Evolutionary conservation across 495 filamentous ascomycete species (phyloP).

Genomic region (Daldinia childiae): DNA sequence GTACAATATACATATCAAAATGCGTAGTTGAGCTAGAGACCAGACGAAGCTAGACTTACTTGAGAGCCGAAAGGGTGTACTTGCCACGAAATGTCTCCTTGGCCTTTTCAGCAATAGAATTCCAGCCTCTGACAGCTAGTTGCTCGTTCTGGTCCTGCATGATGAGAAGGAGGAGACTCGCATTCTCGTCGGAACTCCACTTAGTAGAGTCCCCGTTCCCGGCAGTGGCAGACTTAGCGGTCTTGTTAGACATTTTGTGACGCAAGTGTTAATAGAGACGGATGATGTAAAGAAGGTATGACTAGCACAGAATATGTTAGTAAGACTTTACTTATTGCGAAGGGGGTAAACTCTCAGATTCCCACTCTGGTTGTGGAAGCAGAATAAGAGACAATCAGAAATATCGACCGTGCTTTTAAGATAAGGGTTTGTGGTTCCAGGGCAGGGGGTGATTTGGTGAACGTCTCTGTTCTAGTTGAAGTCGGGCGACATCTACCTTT

Average conservation of each 20-base stretch:
- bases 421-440: not conserved
- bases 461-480: not conserved
- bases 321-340: not conserved
- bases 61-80: not conserved
- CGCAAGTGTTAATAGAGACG: not conserved
- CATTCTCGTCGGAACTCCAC: constrained; percentile 13
- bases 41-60: constrained; percentile 16
- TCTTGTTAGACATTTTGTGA: constrained; percentile 10
- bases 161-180: constrained; percentile 20
- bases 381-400: not conserved
- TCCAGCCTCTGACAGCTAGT: constrained; percentile 24
- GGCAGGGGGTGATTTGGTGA: not conserved
- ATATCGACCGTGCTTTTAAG: not conserved
- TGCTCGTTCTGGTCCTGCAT: constrained; percentile 22
- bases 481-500: not conserved
- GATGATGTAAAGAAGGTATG: no score
- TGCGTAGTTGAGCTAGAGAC: not conserved
- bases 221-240: not conserved
- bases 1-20: not conserved
- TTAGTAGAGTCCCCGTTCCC: not conserved
- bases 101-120: constrained; percentile 12
- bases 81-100: not conserved
- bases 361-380: not conserved
- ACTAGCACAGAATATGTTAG: not conserved
- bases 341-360: not conserved